phyloP scores from a whole-genome alignment of 805 yeast species.

The Kuraishia capsulata region DNA sequence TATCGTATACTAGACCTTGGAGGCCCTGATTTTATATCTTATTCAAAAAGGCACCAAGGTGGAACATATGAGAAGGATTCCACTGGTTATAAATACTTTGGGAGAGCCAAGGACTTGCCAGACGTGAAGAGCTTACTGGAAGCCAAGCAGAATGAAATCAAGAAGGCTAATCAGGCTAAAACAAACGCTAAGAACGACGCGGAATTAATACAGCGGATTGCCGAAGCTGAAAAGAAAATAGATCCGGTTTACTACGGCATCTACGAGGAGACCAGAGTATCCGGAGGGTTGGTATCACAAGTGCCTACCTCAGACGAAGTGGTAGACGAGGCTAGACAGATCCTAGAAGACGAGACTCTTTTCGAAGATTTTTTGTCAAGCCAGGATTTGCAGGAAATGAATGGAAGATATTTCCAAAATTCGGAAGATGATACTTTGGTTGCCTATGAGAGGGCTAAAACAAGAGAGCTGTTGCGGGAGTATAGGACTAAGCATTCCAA shows the following conservation, averaged over 20 bases:
- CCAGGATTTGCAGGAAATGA: slow-evolving; percentile 8
- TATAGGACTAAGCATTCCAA: not conserved
- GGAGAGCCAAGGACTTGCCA: slow-evolving; percentile 73
- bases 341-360: slow-evolving; percentile 8
- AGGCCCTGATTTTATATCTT: slow-evolving; percentile 54
- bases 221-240: slow-evolving; percentile 17
- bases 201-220: slow-evolving; percentile 12
- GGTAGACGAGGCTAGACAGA: no score
- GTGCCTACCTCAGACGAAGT: no score
- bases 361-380: slow-evolving; percentile 5
- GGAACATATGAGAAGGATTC: slow-evolving; percentile 16
- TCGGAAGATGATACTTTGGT: slow-evolving; percentile 7
- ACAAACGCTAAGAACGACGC: slow-evolving; percentile 8
- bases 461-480: slow-evolving; percentile 13
- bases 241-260: slow-evolving; percentile 35
- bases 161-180: slow-evolving; percentile 12
- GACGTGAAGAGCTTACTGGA: slow-evolving; percentile 50
- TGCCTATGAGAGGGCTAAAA: slow-evolving; percentile 19
- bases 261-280: slow-evolving; percentile 17
- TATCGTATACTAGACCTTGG: slow-evolving; percentile 59
- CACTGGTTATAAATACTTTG: slow-evolving; percentile 66
- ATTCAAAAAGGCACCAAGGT: slow-evolving; percentile 4
- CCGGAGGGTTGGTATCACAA: slow-evolving; percentile 6
- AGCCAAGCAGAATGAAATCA: slow-evolving; percentile 17
- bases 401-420: not conserved